Evolutionary conservation across 768 basidiomycete species (phyloP).

Genomic region (Pleurotus ostreatus): DNA sequence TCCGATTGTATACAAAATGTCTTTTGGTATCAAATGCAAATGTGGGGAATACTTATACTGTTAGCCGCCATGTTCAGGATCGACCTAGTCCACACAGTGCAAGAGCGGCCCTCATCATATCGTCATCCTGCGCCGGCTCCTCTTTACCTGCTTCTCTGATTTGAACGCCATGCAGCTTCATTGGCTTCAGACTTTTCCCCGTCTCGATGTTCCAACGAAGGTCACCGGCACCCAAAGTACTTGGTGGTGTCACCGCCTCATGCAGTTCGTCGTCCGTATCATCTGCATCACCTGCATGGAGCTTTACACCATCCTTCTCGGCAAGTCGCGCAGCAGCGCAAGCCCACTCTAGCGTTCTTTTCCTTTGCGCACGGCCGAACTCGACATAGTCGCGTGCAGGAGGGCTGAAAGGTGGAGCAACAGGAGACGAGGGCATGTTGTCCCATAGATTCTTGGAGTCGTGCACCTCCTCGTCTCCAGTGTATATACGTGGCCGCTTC

Average conservation of each 20-base stretch:
- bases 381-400: constrained; percentile 42
- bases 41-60: too few species aligned
- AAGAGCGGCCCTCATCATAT: constrained; percentile 68
- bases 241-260: constrained; percentile 62
- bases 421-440: constrained; percentile 62
- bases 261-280: constrained; percentile 59
- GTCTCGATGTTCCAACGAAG: constrained; percentile 26
- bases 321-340: constrained; percentile 57
- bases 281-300: constrained; percentile 19
- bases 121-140: constrained; percentile 45
- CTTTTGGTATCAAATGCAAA: too few species aligned
- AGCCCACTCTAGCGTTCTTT: constrained; percentile 69
- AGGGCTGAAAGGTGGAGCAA: constrained; percentile 50
- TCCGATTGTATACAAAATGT: constrained; percentile 4
- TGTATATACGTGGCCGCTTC: constrained; percentile 23
- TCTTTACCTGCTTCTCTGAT: constrained; percentile 4
- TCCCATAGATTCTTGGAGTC: constrained; percentile 36
- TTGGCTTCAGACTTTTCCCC: background rate
- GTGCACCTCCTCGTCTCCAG: background rate
- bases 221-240: constrained; percentile 43
- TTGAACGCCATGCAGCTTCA: background rate
- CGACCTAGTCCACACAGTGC: constrained; percentile 58
- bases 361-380: constrained; percentile 41
- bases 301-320: constrained; percentile 33
- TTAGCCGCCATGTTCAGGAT: too few species aligned